Evolutionary conservation across 1,284 basidiomycete genomes (phyloP).

Genomic region (Lentinus polychrous): DNA sequence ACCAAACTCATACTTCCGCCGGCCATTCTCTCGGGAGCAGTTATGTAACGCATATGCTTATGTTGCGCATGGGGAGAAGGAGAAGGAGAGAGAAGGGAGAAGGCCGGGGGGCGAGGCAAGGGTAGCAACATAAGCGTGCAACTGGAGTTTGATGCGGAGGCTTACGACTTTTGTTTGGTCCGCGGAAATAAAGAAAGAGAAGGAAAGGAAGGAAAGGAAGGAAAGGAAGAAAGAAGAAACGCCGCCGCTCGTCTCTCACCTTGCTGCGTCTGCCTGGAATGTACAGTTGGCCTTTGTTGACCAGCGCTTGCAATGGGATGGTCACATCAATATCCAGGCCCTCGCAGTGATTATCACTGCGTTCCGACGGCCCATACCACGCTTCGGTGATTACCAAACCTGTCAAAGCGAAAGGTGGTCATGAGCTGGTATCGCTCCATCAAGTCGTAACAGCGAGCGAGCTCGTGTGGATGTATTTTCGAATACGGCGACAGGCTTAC

Average conservation of each 20-base stretch:
- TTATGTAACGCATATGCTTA: no score
- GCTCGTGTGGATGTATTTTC: background rate
- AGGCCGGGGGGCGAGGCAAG: background rate
- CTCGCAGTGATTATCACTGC: conserved; percentile 37
- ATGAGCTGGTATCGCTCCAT: no score
- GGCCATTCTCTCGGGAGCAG: no score
- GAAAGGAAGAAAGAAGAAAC: background rate
- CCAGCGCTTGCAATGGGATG: conserved; percentile 76
- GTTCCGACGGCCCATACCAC: conserved; percentile 54
- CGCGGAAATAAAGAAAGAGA: conserved; percentile 5
- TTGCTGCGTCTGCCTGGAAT: conserved; percentile 71
- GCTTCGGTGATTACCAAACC: conserved; percentile 73
- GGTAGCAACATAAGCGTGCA: background rate
- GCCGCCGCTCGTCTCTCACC: conserved; percentile 34
- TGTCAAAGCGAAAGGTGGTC: conserved; percentile 18
- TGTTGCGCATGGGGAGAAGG: background rate
- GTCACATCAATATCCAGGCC: conserved; percentile 71
- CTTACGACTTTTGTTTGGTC: background rate
- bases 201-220: conserved; percentile 3
- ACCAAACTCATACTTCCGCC: no score
- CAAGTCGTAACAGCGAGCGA: no score
- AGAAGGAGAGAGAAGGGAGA: no score
- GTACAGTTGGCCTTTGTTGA: conserved; percentile 71
- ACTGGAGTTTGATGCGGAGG: background rate
- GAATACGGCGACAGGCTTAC: conserved; percentile 14